Conservation (phyloP, 495 filamentous ascomycete genomes). For the Tuber umbilicatum region DNA sequence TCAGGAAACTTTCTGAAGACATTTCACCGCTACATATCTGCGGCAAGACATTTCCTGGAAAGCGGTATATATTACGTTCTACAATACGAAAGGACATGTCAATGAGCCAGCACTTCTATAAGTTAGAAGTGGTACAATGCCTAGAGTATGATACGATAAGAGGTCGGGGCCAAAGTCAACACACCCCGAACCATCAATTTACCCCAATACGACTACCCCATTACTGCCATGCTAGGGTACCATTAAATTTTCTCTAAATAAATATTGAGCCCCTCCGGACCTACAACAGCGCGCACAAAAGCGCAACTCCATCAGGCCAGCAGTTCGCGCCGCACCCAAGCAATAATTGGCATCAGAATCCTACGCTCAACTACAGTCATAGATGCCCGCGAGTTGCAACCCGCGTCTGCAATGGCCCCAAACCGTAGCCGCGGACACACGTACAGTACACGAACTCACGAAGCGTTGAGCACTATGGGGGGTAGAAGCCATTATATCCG, state of each 20-base stretch:
- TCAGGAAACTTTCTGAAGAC: background rate
- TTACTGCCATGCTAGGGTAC: background rate
- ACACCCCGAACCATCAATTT: background rate
- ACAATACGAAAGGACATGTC: background rate
- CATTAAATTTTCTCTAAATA: background rate
- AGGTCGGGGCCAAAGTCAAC: background rate
- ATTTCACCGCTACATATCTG: background rate
- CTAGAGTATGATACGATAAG: background rate
- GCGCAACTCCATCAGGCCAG: background rate
- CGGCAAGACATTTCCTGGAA: background rate
- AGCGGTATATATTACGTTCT: background rate
- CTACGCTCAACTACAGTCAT: background rate
- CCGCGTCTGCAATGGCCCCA: background rate
- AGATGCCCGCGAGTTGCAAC: background rate
- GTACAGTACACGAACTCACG: background rate
- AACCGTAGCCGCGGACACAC: background rate
- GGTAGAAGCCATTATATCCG: background rate
- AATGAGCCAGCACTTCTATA: background rate
- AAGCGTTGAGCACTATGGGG: background rate
- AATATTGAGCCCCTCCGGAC: background rate
- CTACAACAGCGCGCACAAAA: background rate
- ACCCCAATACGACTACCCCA: background rate
- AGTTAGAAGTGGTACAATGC: background rate
- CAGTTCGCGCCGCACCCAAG: background rate
- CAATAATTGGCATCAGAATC: background rate